These are phyloP conservation scores for Auriscalpium orientale DNA, from an alignment of 768 basidiomycete genomes.

Conservation along the genomic window DNA sequence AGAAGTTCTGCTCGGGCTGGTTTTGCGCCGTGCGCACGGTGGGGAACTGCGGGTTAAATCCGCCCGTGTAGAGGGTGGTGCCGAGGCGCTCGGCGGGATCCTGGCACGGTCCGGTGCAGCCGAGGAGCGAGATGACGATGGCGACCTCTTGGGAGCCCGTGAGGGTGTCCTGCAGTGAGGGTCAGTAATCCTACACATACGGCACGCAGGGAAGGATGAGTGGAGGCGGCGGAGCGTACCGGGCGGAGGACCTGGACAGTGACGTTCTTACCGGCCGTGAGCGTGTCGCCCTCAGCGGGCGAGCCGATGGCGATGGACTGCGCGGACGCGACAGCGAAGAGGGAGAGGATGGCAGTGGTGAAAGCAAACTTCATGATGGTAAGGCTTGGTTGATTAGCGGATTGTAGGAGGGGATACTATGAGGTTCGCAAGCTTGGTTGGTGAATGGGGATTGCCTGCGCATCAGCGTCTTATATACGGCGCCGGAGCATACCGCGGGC, in stretches of 20 bases:
- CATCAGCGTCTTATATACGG: too few relatives aligned
- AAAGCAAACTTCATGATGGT: neutral
- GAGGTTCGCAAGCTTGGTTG: too few relatives aligned
- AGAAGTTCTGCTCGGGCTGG: conserved; percentile 2
- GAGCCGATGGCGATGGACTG: neutral
- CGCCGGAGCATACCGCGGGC: too few relatives aligned
- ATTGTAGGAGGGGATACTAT: too few relatives aligned
- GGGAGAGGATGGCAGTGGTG: neutral
- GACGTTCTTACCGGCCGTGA: neutral
- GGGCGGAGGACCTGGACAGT: neutral
- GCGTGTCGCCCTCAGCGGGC: neutral
- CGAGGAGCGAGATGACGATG: neutral
- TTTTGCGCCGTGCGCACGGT: neutral
- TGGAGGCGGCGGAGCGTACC: neutral
- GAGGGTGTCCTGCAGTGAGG: neutral
- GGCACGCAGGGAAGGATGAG: neutral
- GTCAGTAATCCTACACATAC: neutral
- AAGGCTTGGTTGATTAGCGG: neutral
- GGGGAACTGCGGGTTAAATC: conserved; percentile 1
- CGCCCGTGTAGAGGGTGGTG: conserved; percentile 1
- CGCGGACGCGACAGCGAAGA: neutral
- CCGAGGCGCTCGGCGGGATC: neutral
- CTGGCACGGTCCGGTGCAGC: neutral
- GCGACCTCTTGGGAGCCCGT: neutral
- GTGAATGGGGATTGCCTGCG: too few relatives aligned